phyloP scores from a whole-genome alignment of 2,329 filamentous ascomycete genomes.

The Epichloe scottii region DNA sequence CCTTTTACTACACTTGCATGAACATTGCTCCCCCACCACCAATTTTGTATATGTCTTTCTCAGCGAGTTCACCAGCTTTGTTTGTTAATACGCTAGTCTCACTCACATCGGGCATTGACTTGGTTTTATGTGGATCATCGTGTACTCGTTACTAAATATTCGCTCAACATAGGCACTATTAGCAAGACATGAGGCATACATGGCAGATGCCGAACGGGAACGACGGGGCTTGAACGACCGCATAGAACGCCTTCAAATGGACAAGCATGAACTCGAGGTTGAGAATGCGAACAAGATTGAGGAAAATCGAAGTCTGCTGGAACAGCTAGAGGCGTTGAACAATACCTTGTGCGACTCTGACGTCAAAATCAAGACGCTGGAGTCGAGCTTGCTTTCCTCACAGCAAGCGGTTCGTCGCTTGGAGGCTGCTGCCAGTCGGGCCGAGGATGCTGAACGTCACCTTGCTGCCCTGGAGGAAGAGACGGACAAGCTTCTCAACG shows the following conservation, averaged over 20 bases:
- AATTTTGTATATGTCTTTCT: neutral
- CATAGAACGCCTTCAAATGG: slow-evolving; percentile 63
- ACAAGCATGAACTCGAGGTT: slow-evolving; percentile 61
- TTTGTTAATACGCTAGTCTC: neutral
- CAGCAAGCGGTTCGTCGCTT: slow-evolving; percentile 66
- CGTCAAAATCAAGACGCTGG: slow-evolving; percentile 62
- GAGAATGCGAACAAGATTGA: slow-evolving; percentile 67
- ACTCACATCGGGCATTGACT: neutral
- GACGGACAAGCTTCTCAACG: slow-evolving; percentile 58
- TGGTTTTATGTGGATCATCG: neutral
- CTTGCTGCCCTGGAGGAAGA: slow-evolving; percentile 70
- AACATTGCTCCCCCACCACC: neutral
- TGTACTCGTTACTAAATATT: slow-evolving; percentile 52
- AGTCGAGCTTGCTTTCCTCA: slow-evolving; percentile 62
- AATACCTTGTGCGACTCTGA: slow-evolving; percentile 69
- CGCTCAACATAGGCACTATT: slow-evolving; percentile 68
- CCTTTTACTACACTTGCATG: neutral
- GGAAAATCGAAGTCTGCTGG: slow-evolving; percentile 69
- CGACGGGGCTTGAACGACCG: slow-evolving; percentile 57
- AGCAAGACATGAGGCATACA: slow-evolving; percentile 84
- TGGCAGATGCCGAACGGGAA: slow-evolving; percentile 82
- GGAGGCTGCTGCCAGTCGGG: slow-evolving; percentile 59
- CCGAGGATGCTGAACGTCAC: slow-evolving; percentile 69
- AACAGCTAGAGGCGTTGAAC: slow-evolving; percentile 79
- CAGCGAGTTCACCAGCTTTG: neutral